A percentile compares a stretch with the other conserved stretches of the same genome.
These are phyloP conservation scores for Coemansia sp. DNA, from an alignment of 192 early-diverging fungal species.

Conservation along the genomic window DNA sequence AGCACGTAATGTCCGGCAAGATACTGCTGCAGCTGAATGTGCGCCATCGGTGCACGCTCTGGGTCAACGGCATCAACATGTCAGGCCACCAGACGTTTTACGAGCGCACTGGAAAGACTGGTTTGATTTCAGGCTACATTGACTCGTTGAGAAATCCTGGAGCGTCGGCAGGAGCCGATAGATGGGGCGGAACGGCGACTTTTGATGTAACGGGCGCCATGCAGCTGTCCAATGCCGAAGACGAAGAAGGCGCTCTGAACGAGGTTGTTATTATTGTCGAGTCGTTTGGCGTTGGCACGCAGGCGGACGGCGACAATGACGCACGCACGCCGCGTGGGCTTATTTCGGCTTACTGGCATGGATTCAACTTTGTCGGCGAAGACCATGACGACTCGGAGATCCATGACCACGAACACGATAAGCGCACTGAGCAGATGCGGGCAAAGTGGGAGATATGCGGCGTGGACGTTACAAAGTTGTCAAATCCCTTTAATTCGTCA, in stretches of 20 bases:
- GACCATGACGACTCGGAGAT: conserved; percentile 55
- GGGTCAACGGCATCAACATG: conserved; percentile 69
- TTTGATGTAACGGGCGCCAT: conserved; percentile 59
- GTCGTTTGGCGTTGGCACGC: conserved; percentile 71
- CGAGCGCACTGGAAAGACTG: conserved; percentile 49
- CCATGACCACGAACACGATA: conserved; percentile 45
- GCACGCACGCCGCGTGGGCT: conserved; percentile 73
- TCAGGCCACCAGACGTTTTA: conserved; percentile 82
- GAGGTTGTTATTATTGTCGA: conserved; percentile 71
- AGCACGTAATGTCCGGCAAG: conserved; percentile 21
- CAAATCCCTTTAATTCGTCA: conserved; percentile 61
- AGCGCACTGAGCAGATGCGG: conserved; percentile 45
- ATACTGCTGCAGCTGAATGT: conserved; percentile 64
- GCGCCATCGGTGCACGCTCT: conserved; percentile 69
- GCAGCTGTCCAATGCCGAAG: conserved; percentile 29
- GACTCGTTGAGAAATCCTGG: conserved; percentile 34
- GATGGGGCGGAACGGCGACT: conserved; percentile 57
- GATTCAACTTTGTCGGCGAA: conserved; percentile 52
- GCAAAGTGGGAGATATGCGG: conserved; percentile 69
- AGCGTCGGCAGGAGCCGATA: conserved; percentile 59
- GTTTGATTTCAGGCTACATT: conserved; percentile 2
- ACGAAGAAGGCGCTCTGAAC: conserved; percentile 59
- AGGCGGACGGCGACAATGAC: conserved; percentile 73
- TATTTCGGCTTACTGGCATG: conserved; percentile 62
- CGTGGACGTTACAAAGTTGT: conserved; percentile 66